Conservation (phyloP, 164 flowering plant genomes). For the Vitis labrusca region DNA sequence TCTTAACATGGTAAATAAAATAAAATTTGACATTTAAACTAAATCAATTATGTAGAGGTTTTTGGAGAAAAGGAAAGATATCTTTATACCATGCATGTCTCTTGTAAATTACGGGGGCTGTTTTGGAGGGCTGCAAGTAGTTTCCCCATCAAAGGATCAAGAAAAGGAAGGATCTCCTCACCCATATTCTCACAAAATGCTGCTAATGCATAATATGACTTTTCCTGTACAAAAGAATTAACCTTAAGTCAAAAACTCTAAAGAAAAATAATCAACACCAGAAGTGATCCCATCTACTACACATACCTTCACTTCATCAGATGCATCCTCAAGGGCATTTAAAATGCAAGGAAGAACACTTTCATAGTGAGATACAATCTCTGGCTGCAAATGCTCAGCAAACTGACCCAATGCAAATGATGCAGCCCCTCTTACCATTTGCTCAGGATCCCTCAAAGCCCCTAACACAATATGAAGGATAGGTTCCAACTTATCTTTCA, state of each 20-base stretch:
- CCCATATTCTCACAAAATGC: slow-evolving; percentile 99
- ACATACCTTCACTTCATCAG: slow-evolving; percentile 89
- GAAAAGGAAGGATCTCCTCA: slow-evolving; percentile 83
- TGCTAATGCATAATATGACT: slow-evolving; percentile 96
- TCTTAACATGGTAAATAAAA: not conserved
- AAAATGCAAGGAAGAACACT: slow-evolving; percentile 86
- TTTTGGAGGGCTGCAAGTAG: slow-evolving; percentile 78
- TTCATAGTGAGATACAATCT: slow-evolving; percentile 79
- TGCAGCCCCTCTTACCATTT: slow-evolving; percentile 95
- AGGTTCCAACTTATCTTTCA: slow-evolving; percentile 77
- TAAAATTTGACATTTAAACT: not conserved
- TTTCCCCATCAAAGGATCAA: slow-evolving; percentile 88
- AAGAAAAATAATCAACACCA: not conserved
- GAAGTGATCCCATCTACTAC: not conserved
- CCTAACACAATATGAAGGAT: slow-evolving; percentile 77
- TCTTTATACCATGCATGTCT: slow-evolving; percentile 87
- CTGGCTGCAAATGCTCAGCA: slow-evolving; percentile 96
- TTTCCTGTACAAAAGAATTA: slow-evolving; percentile 57
- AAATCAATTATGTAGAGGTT: not conserved
- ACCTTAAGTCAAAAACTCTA: not conserved
- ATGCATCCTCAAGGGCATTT: slow-evolving; percentile 78
- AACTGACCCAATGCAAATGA: slow-evolving; percentile 97
- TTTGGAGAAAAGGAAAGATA: not conserved
- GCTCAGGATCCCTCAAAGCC: slow-evolving; percentile 83
- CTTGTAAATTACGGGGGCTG: slow-evolving; percentile 89